A percentile compares a stretch with the other conserved stretches of the same genome.
Conservation (phyloP, 2,329 filamentous ascomycete genomes). For the Gremmenia infestans region DNA sequence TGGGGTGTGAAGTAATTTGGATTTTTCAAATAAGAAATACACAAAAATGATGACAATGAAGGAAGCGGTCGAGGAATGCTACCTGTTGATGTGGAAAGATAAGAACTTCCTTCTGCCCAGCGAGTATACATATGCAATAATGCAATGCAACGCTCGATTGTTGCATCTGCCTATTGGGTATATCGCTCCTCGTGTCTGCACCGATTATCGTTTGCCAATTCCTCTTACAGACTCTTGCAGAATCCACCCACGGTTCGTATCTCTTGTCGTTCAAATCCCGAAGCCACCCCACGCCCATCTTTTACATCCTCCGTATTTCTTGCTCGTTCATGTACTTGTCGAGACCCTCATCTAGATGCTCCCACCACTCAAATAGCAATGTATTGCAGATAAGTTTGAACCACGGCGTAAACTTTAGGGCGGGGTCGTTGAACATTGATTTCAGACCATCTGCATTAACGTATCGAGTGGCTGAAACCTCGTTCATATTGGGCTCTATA, state of each 20-base stretch:
- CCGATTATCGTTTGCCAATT: conserved; percentile 3
- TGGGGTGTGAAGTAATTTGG: not conserved
- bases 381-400: conserved; percentile 98
- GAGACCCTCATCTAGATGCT: conserved; percentile 72
- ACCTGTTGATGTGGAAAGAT: not conserved
- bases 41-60: too few relatives aligned
- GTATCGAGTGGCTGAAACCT: conserved; percentile 80
- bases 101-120: not conserved
- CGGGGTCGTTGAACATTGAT: conserved; percentile 75
- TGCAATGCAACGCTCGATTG: conserved; percentile 5
- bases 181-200: conserved; percentile 1
- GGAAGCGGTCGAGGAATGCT: not conserved
- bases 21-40: not conserved
- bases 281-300: not conserved
- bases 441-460: conserved; percentile 79
- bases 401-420: conserved; percentile 90
- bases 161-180: conserved; percentile 8
- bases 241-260: not conserved
- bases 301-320: conserved; percentile 77
- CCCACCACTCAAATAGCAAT: conserved; percentile 98
- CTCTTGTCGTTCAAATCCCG: not conserved
- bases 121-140: not conserved
- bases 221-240: not conserved
- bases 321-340: conserved; percentile 83
- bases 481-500: conserved; percentile 76